Conservation (phyloP, 2,329 filamentous ascomycete species). For the Rosellinia necatrix region DNA sequence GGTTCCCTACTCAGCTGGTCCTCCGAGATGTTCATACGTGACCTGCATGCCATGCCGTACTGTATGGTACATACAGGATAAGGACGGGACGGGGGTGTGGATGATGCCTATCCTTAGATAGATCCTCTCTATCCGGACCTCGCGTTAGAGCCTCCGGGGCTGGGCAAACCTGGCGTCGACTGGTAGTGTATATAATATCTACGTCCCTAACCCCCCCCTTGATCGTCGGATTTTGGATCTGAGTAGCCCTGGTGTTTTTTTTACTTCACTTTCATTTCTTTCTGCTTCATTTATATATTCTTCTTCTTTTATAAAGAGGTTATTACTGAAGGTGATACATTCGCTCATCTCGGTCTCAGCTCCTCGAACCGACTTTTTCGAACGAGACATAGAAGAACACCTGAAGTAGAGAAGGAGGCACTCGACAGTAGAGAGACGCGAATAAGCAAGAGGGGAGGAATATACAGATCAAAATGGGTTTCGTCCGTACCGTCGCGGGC, state of each 20-base stretch:
- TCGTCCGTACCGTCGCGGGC: constrained; percentile 22
- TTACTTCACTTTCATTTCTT: constrained; percentile 26
- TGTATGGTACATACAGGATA: constrained; percentile 4
- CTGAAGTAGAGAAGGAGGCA: constrained; percentile 1
- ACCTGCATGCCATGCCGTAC: constrained; percentile 23
- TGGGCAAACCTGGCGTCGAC: background rate
- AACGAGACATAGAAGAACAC: background rate
- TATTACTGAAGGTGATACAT: constrained; percentile 16
- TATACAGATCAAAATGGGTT: constrained; percentile 21
- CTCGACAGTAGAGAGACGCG: background rate
- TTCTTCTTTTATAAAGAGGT: constrained; percentile 12
- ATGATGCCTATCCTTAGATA: constrained; percentile 9
- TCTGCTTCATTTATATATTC: constrained; percentile 20
- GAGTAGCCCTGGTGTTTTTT: constrained; percentile 23
- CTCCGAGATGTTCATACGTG: constrained; percentile 23
- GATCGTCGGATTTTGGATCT: constrained; percentile 15
- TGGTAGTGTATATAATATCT: constrained; percentile 21
- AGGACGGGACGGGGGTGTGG: constrained; percentile 9
- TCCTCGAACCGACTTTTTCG: background rate
- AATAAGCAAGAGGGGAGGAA: background rate
- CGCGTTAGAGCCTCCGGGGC: constrained; percentile 7
- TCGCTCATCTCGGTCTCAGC: constrained; percentile 16
- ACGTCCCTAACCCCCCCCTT: constrained; percentile 15
- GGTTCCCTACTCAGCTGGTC: constrained; percentile 19
- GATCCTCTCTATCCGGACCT: constrained; percentile 15